Evolutionary conservation across 371 early-diverging fungal genomes (phyloP).

Genomic region (Rhizopus microsporus): DNA sequence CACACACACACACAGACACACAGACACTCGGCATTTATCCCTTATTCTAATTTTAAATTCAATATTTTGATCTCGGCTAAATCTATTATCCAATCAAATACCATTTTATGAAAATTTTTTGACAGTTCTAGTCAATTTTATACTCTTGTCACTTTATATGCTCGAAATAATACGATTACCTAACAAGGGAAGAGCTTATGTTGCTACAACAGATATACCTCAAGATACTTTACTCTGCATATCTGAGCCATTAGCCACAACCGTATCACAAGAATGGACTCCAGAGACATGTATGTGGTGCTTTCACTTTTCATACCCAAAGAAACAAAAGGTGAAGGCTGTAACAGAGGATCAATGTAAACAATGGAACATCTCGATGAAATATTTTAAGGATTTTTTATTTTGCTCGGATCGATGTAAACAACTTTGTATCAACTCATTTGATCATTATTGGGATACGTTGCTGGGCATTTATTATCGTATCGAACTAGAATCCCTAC

Average conservation of each 20-base stretch:
- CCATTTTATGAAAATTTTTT: neutral
- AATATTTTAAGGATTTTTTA: constrained; percentile 15
- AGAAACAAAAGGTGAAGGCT: constrained; percentile 30
- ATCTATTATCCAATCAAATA: neutral
- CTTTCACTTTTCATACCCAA: constrained; percentile 42
- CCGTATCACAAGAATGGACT: constrained; percentile 43
- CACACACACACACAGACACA: too few species aligned
- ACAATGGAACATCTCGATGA: neutral
- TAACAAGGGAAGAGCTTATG: constrained; percentile 41
- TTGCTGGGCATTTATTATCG: constrained; percentile 2
- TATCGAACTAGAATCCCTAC: constrained; percentile 8
- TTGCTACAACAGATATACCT: constrained; percentile 26
- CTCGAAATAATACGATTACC: constrained; percentile 24
- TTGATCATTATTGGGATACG: neutral
- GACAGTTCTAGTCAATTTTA: neutral
- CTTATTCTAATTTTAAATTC: too few species aligned
- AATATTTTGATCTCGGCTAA: neutral
- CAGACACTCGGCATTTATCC: too few species aligned
- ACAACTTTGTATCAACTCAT: neutral
- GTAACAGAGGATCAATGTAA: constrained; percentile 9
- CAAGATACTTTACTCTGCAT: constrained; percentile 29
- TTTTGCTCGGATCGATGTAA: constrained; percentile 43
- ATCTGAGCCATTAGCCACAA: constrained; percentile 34
- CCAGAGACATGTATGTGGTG: constrained; percentile 46
- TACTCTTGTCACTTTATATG: neutral